A percentile compares a stretch with the other conserved stretches of the same genome.
Evolutionary conservation across 176 grass and related monocot species (phyloP).

Genomic region (Paspalum vaginatum): DNA sequence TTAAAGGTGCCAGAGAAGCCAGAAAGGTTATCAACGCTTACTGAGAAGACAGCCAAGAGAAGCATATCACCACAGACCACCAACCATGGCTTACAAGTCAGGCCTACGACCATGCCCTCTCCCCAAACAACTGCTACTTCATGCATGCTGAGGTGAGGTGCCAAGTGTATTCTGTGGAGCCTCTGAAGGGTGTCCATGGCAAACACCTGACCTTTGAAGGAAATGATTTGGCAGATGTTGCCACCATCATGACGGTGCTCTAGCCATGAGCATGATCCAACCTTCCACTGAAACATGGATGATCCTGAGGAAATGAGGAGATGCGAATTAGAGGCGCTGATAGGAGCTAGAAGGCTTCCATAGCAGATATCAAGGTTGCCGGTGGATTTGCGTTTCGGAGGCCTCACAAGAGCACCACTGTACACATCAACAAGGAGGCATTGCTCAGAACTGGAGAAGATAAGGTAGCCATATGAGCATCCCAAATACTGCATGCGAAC

Average conservation of each 20-base stretch:
- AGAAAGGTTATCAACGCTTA: not conserved
- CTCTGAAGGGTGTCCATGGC: constrained; percentile 38
- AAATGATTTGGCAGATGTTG: constrained; percentile 31
- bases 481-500: constrained; percentile 40
- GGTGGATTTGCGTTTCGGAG: constrained; percentile 31
- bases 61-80: constrained; percentile 57
- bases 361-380: not conserved
- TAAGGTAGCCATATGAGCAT: constrained; percentile 56
- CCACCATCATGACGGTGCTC: not conserved
- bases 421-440: constrained; percentile 55
- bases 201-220: constrained; percentile 56
- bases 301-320: constrained; percentile 40
- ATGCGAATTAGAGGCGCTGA: constrained; percentile 46
- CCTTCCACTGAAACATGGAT: constrained; percentile 52
- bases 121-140: constrained; percentile 30
- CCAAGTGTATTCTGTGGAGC: constrained; percentile 37
- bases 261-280: constrained; percentile 41
- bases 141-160: constrained; percentile 36
- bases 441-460: constrained; percentile 29
- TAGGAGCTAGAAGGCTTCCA: constrained; percentile 49
- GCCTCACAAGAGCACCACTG: constrained; percentile 44
- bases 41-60: constrained; percentile 38
- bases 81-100: not conserved
- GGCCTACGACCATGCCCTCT: not conserved
- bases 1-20: constrained; percentile 16